Evolutionary conservation across 306 rosid genomes (phyloP), one percentile per base, ranked within the genome.

Genomic region (Lotus japonicus): DNA sequence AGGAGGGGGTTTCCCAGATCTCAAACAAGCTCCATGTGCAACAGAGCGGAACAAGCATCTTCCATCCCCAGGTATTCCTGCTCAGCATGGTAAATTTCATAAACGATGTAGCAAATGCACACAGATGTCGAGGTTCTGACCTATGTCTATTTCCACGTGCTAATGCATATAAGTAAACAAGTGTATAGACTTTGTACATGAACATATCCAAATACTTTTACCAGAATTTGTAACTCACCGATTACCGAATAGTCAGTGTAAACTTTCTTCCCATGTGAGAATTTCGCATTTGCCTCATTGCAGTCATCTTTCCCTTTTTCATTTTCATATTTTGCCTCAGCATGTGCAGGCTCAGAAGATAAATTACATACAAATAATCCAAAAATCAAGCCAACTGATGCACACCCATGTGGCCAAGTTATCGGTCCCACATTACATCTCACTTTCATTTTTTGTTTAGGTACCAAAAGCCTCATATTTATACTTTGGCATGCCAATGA

Each of bases 1-100:
- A 4, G 96, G 98, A 70, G 98, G 82, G 42, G 89, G 63, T 76
- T 85, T 84, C 66, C 95, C 96, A 16, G 92, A 83, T 68, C 85
- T 84, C 63, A 88, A 61, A 70, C 91, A 85, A 73, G 97, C 97
- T 39, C 95, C 95, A 35, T 84, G 95, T 75, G 98, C 88, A 48
- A 94, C 90, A 13, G 98, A 88, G 51, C 96, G 87, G 75, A 94
- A 94, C 84, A 94, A 68, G 73, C 98, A 94, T 74, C 98, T 83
- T 49, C 98, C 98, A 71, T 90, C 98, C 54, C 98, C 98, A 8
- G 97, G 98, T 78, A 90, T 90, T 81, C 98, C 98, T 94, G 82
- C 56, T 56, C 51, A 68, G 72, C 35, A 73, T 15, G 5, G 28
- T 64, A 74, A 58, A 45, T 76, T 75, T 76, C 36, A 36, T 55